Conservation (phyloP, 2,329 filamentous ascomycete genomes). For the Pseudogymnoascus sp. region DNA sequence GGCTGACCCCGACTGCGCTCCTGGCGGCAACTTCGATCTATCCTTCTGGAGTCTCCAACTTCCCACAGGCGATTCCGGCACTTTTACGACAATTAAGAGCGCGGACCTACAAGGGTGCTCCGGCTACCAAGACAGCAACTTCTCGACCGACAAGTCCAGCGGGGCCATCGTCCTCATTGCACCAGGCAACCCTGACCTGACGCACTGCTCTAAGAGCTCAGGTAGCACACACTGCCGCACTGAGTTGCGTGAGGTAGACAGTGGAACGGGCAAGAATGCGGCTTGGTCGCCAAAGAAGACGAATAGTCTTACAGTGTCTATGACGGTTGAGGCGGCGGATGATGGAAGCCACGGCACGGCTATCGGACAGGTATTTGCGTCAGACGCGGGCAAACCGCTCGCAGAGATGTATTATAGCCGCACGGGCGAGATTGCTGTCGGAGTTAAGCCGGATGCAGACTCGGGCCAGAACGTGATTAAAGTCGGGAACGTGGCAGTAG, state of each 20-base stretch:
- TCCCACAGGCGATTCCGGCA: neutral
- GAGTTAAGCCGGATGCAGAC: slow-evolving; percentile 23
- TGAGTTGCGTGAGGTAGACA: slow-evolving; percentile 2
- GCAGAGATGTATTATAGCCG: slow-evolving; percentile 26
- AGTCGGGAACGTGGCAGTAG: slow-evolving; percentile 22
- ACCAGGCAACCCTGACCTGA: slow-evolving; percentile 4
- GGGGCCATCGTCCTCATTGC: neutral
- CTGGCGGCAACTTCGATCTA: slow-evolving; percentile 15
- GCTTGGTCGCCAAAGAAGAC: slow-evolving; percentile 6
- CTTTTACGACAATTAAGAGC: neutral
- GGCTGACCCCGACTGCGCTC: slow-evolving; percentile 28
- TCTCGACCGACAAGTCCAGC: slow-evolving; percentile 7
- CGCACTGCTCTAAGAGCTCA: neutral
- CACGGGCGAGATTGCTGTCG: slow-evolving; percentile 21
- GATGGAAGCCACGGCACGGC: slow-evolving; percentile 7
- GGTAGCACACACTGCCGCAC: slow-evolving; percentile 1
- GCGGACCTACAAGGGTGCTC: neutral
- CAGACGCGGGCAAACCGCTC: slow-evolving; percentile 23
- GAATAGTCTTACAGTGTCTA: slow-evolving; percentile 2
- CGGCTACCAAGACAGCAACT: slow-evolving; percentile 3
- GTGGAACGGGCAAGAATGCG: neutral
- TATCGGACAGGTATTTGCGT: slow-evolving; percentile 11
- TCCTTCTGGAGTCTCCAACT: slow-evolving; percentile 9
- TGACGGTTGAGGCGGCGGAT: neutral
- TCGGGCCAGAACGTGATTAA: slow-evolving; percentile 22